Conservation (phyloP, 2,329 filamentous ascomycete genomes). For the Chrysosporium keratinophilum region DNA sequence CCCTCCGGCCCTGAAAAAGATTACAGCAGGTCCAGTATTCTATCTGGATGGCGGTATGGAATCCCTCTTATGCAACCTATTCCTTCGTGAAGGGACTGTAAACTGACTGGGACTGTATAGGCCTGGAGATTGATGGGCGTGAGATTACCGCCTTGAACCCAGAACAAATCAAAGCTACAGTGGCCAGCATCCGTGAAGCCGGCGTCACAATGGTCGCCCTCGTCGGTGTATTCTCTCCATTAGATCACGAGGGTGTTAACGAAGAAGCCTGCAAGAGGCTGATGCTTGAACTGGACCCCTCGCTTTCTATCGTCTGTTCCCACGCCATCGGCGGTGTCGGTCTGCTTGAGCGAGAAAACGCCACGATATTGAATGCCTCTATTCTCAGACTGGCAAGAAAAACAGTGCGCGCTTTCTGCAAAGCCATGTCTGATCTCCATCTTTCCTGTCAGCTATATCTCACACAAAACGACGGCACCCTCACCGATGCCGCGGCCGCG, state of each 20-base stretch:
- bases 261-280: constrained; percentile 34
- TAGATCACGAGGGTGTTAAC: constrained; percentile 35
- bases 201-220: constrained; percentile 35
- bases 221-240: constrained; percentile 40
- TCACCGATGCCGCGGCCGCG: constrained; percentile 46
- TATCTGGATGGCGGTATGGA: constrained; percentile 34
- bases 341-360: constrained; percentile 51
- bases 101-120: constrained; percentile 14
- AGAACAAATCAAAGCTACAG: constrained; percentile 30
- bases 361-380: constrained; percentile 53
- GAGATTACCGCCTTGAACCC: constrained; percentile 34
- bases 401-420: constrained; percentile 48
- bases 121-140: constrained; percentile 42
- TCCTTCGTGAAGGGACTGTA: neutral
- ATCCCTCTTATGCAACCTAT: neutral
- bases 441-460: constrained; percentile 49
- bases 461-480: constrained; percentile 55
- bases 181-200: constrained; percentile 27
- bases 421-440: constrained; percentile 42
- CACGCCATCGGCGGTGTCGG: constrained; percentile 39
- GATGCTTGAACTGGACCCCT: constrained; percentile 30
- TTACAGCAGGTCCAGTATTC: constrained; percentile 35
- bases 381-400: constrained; percentile 49
- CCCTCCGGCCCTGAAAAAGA: constrained; percentile 30
- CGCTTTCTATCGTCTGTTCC: constrained; percentile 35